Conservation (phyloP, 345 rosid species). For the Salix purpurea region DNA sequence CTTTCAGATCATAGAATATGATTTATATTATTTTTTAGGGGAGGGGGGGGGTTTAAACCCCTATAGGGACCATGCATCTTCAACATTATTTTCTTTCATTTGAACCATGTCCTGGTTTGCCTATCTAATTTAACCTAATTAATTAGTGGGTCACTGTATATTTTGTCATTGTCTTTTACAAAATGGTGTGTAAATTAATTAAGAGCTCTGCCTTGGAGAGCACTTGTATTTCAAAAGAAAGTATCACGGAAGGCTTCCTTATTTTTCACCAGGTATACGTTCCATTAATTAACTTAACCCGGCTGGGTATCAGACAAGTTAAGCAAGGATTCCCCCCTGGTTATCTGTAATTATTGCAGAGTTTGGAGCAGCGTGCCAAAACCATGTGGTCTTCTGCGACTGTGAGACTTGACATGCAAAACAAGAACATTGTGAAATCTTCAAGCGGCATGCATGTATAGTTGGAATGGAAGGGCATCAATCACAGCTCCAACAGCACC, state of each 20-base stretch:
- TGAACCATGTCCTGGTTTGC: conserved; percentile 8
- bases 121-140: conserved; percentile 1
- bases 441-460: conserved; percentile 4
- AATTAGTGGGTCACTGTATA: too few species aligned
- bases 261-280: background rate
- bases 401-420: conserved; percentile 24
- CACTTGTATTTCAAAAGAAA: conserved; percentile 1
- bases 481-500: conserved; percentile 28
- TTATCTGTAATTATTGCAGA: conserved; percentile 3
- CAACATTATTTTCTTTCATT: conserved; percentile 8
- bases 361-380: conserved; percentile 4
- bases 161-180: conserved; percentile 3
- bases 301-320: background rate
- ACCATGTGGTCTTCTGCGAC: conserved; percentile 23
- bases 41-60: background rate
- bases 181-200: background rate
- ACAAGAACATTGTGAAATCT: conserved; percentile 12
- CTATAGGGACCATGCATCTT: conserved; percentile 27
- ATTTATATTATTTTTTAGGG: too few species aligned
- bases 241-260: background rate
- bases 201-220: background rate
- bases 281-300: too few species aligned
- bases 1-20: too few species aligned
- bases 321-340: background rate
- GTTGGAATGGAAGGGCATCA: conserved; percentile 33